A percentile compares a stretch with the other conserved stretches of the same genome.
phyloP scores from a whole-genome alignment of 202 grass and related monocot species.

The Panicum hallii region DNA sequence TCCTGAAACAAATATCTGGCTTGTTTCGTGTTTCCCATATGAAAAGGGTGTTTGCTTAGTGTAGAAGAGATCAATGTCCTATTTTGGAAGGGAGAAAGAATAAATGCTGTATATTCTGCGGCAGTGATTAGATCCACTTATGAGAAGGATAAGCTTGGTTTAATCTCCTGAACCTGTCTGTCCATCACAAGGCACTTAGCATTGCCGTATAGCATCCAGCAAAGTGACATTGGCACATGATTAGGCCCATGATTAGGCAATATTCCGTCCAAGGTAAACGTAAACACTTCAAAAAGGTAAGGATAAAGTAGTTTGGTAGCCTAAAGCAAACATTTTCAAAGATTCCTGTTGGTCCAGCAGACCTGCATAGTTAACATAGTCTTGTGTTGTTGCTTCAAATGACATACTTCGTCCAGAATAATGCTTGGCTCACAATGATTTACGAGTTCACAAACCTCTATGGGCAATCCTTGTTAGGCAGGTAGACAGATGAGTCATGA shows the following conservation, averaged over 20 bases:
- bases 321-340: conserved; percentile 66
- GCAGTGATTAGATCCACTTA: conserved; percentile 24
- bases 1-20: not conserved
- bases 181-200: conserved; percentile 22
- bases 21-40: not conserved
- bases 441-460: conserved; percentile 11
- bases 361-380: conserved; percentile 3
- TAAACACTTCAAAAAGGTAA: conserved; percentile 27
- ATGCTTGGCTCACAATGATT: conserved; percentile 29
- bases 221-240: not conserved
- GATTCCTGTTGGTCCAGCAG: conserved; percentile 51
- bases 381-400: conserved; percentile 34
- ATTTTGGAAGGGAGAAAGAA: not conserved
- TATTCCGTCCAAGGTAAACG: not conserved
- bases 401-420: conserved; percentile 34
- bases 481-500: conserved; percentile 38
- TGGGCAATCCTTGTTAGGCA: conserved; percentile 38
- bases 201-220: conserved; percentile 38
- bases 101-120: not conserved
- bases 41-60: not conserved
- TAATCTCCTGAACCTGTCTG: conserved; percentile 1
- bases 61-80: not conserved
- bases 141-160: conserved; percentile 1
- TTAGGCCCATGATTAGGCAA: conserved; percentile 45
- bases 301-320: conserved; percentile 58